Conservation (phyloP, 2,329 filamentous ascomycete genomes). For the Ophiosphaerella herpotricha region DNA sequence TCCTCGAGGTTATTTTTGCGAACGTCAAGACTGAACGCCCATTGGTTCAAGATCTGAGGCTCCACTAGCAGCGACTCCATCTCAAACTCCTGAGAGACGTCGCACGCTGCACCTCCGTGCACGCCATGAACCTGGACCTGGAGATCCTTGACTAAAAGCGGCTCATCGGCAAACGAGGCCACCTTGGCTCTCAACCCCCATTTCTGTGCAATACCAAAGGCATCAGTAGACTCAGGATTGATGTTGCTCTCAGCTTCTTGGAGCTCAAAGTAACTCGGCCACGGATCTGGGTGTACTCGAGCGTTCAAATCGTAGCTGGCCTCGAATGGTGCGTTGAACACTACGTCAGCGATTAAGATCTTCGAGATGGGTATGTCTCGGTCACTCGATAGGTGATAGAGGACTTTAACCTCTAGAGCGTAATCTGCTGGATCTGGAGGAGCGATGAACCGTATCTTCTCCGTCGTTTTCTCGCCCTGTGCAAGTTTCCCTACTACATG, state of each 20-base stretch:
- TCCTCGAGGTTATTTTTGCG: conserved; percentile 84
- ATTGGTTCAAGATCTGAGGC: conserved; percentile 72
- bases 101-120: conserved; percentile 66
- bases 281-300: conserved; percentile 73
- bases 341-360: conserved; percentile 68
- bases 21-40: conserved; percentile 72
- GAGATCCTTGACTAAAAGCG: conserved; percentile 66
- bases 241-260: conserved; percentile 50
- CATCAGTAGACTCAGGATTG: conserved; percentile 38
- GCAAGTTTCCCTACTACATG: conserved; percentile 44
- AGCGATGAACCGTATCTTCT: conserved; percentile 47
- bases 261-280: conserved; percentile 84
- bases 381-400: conserved; percentile 81
- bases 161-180: conserved; percentile 75
- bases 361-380: conserved; percentile 80
- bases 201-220: conserved; percentile 73
- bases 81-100: conserved; percentile 38
- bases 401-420: conserved; percentile 72
- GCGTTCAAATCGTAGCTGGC: conserved; percentile 88
- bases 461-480: conserved; percentile 35
- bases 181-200: conserved; percentile 77
- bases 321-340: conserved; percentile 83
- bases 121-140: conserved; percentile 65
- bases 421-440: conserved; percentile 59
- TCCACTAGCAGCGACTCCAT: conserved; percentile 51